phyloP scores from a whole-genome alignment of 2,329 filamentous ascomycete species.

The Thielaviopsis ethacetica region DNA sequence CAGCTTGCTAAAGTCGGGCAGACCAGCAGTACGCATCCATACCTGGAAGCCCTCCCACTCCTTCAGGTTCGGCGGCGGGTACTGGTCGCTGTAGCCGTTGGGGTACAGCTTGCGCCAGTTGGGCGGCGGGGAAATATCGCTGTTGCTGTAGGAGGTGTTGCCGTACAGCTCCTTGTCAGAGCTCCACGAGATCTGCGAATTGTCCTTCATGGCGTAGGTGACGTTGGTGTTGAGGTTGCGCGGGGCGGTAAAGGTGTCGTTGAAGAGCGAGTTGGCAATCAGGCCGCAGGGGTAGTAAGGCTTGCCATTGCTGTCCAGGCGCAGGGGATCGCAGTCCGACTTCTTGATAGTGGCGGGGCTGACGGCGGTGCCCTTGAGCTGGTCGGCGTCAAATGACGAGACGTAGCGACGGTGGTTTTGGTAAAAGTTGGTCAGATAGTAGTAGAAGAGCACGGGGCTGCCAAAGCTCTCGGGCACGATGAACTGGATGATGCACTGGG shows the following conservation, averaged over 20 bases:
- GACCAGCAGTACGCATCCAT: conserved; percentile 94
- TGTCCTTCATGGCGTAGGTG: conserved; percentile 61
- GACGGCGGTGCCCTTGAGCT: conserved; percentile 57
- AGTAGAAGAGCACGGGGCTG: conserved; percentile 81
- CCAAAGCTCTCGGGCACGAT: conserved; percentile 61
- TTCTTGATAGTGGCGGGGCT: conserved; percentile 41
- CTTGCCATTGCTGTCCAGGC: conserved; percentile 33
- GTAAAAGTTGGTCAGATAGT: conserved; percentile 93
- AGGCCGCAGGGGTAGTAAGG: conserved; percentile 90
- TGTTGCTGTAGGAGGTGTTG: conserved; percentile 44
- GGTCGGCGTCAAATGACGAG: conserved; percentile 67
- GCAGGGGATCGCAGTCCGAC: conserved; percentile 63
- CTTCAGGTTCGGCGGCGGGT: conserved; percentile 54
- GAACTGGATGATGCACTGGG: conserved; percentile 61
- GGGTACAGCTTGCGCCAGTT: conserved; percentile 67
- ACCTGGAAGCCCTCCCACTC: conserved; percentile 80
- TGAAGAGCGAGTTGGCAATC: conserved; percentile 94
- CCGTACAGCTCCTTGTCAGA: conserved; percentile 72
- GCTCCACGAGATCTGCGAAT: conserved; percentile 65
- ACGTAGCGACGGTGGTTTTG: conserved; percentile 97
- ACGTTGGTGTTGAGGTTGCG: conserved; percentile 35
- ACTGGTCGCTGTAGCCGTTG: conserved; percentile 47
- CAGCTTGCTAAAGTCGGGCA: conserved; percentile 90
- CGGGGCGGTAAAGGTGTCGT: conserved; percentile 67
- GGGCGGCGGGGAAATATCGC: conserved; percentile 61